Evolutionary conservation across 495 filamentous ascomycete species (phyloP), one percentile per base, ranked within the genome.

Genomic region (Bacidia gigantensis): DNA sequence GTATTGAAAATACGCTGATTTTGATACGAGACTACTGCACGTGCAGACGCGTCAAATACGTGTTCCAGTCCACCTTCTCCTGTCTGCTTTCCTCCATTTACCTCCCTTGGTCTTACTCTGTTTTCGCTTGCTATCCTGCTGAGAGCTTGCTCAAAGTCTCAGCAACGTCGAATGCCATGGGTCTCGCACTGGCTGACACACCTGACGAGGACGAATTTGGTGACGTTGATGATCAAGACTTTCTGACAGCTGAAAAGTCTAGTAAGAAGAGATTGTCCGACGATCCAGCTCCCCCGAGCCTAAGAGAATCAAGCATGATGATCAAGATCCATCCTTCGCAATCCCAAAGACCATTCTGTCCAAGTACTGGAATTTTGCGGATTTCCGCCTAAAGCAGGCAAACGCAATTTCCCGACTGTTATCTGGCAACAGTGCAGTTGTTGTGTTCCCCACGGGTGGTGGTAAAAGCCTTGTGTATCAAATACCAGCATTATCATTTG

Each of bases 401-500:
- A 64, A 64, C 12, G 78, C 69, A 12, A 79, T 80, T 48, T 54
- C 67, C 17, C 56, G 69, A 5, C 56, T 76, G 12, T 61, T 81
- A 1, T 56, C 54, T 24, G 76, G 76, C 1, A 64, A 71, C 2
- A 79, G 73, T 56, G 67, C 69, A 0, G 61, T 70, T 5, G 73
- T 74, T 3, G 59, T 82, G 17, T 82, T 81, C 52, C 78, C 78
- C 0, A 80, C 78, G 3, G 78, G 76, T 24, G 76, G 74, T 9
- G 77, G 77, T 7, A 80, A 79, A 59, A 78, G 73, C 29, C 62
- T 79, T 0, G 72, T 73, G 39, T 79, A 75, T 49, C 76, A 80
- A 64, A 67, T 80, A 40, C 77, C 77, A 0, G 75, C 74, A 21
- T 56, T 79, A 26, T 69, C 70, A 0, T 76, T 80, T 48, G 62